Evolutionary conservation across 75 land plant genomes (phyloP).

Genomic region (Selaginella tamariscina): DNA sequence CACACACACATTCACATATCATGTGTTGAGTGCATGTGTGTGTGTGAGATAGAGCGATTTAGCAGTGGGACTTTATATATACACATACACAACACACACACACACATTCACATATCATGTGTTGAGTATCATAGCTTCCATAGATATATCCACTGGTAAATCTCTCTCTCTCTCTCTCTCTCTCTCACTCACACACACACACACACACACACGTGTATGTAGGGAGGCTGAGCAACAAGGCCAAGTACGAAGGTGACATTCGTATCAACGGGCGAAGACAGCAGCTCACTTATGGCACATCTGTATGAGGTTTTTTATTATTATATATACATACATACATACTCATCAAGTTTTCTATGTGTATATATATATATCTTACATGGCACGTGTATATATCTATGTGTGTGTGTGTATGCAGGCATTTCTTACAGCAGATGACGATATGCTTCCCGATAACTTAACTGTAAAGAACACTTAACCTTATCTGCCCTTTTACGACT

Average conservation of each 20-base stretch:
- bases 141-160: no score
- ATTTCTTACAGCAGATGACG: conserved; percentile 9
- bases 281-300: conserved; percentile 12
- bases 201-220: conserved; percentile 1
- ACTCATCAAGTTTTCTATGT: no score
- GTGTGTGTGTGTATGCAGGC: conserved; percentile 1
- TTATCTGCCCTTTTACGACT: conserved; percentile 9
- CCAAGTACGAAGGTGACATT: conserved; percentile 7
- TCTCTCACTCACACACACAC: no score
- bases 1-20: no score
- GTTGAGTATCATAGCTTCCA: background rate
- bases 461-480: conserved; percentile 14
- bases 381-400: no score
- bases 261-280: conserved; percentile 5
- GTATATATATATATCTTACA: no score
- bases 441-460: background rate
- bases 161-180: no score
- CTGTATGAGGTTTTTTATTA: background rate
- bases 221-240: conserved; percentile 4
- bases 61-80: no score
- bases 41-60: no score
- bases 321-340: background rate
- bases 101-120: no score
- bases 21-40: no score
- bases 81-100: no score